Evolutionary conservation across 2,329 filamentous ascomycete species (phyloP).

Genomic region (Penicillium crustosum): DNA sequence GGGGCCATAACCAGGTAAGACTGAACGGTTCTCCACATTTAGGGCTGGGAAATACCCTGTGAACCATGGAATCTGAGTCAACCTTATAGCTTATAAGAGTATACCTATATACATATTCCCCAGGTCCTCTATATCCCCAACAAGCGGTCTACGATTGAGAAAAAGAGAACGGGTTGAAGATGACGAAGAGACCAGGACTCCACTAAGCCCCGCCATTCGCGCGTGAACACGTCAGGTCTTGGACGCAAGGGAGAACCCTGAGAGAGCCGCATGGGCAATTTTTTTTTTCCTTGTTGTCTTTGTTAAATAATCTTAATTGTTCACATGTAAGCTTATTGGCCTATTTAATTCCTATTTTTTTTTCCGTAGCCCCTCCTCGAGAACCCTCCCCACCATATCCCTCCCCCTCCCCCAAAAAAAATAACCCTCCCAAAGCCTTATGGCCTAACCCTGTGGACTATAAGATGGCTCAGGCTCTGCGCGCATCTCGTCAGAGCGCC

Average conservation of each 20-base stretch:
- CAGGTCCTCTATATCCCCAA: neutral
- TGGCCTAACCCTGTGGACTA: slow-evolving; percentile 21
- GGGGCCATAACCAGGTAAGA: neutral
- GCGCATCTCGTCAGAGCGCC: slow-evolving; percentile 48
- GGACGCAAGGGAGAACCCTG: slow-evolving; percentile 14
- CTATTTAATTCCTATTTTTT: neutral
- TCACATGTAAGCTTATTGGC: slow-evolving; percentile 10
- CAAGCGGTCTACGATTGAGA: neutral
- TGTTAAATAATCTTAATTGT: slow-evolving; percentile 14
- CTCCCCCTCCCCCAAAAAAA: neutral
- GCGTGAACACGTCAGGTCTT: slow-evolving; percentile 28
- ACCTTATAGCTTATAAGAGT: neutral
- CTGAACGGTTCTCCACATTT: slow-evolving; percentile 5
- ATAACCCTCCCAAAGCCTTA: slow-evolving; percentile 5
- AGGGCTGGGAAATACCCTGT: neutral
- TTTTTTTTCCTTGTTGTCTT: neutral
- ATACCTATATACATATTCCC: neutral
- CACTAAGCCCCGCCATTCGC: slow-evolving; percentile 27
- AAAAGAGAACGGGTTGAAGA: neutral
- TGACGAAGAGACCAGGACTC: neutral
- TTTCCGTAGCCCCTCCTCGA: slow-evolving; percentile 1
- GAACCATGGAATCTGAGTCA: slow-evolving; percentile 6
- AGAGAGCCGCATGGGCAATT: slow-evolving; percentile 27
- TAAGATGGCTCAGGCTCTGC: slow-evolving; percentile 45
- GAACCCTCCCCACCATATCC: neutral